Percentiles rank a stretch among this genome's conserved stretches.
Evolutionary conservation across 2,329 filamentous ascomycete species (phyloP).

Genomic region (Drechslerella coelobrocha): DNA sequence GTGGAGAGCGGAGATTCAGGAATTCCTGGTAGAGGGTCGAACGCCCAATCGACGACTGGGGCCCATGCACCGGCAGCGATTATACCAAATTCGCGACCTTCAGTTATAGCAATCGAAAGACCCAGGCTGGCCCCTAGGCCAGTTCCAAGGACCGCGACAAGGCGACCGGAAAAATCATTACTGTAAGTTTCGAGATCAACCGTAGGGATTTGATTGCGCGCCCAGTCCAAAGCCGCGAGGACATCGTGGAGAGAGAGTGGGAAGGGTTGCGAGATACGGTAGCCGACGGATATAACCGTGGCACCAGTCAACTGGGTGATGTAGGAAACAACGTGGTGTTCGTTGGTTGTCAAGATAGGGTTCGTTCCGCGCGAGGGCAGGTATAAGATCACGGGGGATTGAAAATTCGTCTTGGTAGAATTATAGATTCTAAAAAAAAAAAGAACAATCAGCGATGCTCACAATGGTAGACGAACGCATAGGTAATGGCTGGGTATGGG

Average conservation of each 20-base stretch:
- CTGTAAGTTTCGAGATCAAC: slow-evolving; percentile 22
- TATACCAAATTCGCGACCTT: slow-evolving; percentile 45
- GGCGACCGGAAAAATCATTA: slow-evolving; percentile 14
- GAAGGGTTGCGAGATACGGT: slow-evolving; percentile 37
- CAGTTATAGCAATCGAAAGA: slow-evolving; percentile 32
- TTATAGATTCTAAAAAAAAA: slow-evolving; percentile 21
- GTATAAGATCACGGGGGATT: slow-evolving; percentile 38
- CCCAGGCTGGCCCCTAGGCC: slow-evolving; percentile 38
- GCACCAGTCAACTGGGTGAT: slow-evolving; percentile 23
- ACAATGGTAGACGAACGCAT: background rate
- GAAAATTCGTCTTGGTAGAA: background rate
- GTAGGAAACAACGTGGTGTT: slow-evolving; percentile 27
- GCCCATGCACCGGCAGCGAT: slow-evolving; percentile 29
- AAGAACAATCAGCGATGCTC: background rate
- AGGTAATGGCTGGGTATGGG: background rate
- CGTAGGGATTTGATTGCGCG: slow-evolving; percentile 9
- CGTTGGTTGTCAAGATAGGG: slow-evolving; percentile 5
- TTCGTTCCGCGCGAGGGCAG: slow-evolving; percentile 36
- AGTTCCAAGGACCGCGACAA: slow-evolving; percentile 33
- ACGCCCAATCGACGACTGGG: slow-evolving; percentile 42
- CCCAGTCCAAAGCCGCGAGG: slow-evolving; percentile 44
- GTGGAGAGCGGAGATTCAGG: slow-evolving; percentile 26
- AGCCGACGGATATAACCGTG: slow-evolving; percentile 36
- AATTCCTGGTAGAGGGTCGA: slow-evolving; percentile 46
- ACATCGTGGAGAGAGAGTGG: slow-evolving; percentile 41